Percentiles rank a stretch among this genome's conserved stretches.
Evolutionary conservation across 768 basidiomycete genomes (phyloP).

Genomic region (Boletus sensibilis): DNA sequence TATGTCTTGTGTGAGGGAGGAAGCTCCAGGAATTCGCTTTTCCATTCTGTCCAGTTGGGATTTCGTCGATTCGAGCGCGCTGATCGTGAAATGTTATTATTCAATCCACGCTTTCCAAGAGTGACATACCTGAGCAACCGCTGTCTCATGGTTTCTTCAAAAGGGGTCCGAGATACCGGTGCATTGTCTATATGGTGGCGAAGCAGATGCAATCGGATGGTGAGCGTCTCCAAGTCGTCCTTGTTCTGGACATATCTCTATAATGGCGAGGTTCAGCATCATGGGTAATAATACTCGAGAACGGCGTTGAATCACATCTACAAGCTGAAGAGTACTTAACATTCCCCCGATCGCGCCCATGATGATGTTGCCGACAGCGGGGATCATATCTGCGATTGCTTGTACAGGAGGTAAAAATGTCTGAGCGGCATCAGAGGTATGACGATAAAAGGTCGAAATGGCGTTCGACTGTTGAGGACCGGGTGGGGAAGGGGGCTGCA

Average conservation of each 20-base stretch:
- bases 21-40: background rate
- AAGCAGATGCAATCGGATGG: background rate
- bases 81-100: background rate
- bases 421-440: background rate
- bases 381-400: background rate
- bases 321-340: background rate
- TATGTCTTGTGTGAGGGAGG: conserved; percentile 3
- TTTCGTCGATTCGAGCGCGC: background rate
- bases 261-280: background rate
- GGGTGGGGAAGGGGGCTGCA: too few species aligned
- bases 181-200: background rate
- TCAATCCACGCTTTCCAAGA: too few species aligned
- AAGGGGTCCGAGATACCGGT: background rate
- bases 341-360: background rate
- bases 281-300: background rate
- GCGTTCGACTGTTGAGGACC: background rate
- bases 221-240: background rate
- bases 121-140: background rate
- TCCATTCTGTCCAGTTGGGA: background rate
- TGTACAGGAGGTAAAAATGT: conserved; percentile 2
- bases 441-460: background rate
- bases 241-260: conserved; percentile 8
- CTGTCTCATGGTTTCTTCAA: background rate
- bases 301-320: background rate
- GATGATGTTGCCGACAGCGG: background rate